Conservation (phyloP, 202 grass and related monocot species). For the Bolboschoenoplectus hybrid region DNA sequence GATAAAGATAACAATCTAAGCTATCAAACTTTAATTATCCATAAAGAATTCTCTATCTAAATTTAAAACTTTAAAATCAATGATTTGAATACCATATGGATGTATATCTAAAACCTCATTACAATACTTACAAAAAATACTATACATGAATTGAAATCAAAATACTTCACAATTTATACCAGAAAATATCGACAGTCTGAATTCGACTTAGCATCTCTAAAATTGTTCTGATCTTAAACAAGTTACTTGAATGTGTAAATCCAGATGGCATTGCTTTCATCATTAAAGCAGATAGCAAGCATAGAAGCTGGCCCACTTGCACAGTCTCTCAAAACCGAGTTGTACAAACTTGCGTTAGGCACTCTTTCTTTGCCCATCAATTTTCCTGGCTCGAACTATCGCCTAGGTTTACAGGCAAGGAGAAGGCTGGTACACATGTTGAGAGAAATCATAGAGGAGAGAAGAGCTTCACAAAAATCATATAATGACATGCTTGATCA, state of each 20-base stretch:
- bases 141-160: too few species aligned
- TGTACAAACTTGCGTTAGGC: constrained; percentile 47
- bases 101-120: too few species aligned
- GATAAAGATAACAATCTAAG: too few species aligned
- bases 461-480: constrained; percentile 35
- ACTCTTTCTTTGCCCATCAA: constrained; percentile 51
- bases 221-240: not conserved
- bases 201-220: not conserved
- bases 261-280: constrained; percentile 53
- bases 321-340: constrained; percentile 40
- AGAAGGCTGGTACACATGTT: constrained; percentile 43
- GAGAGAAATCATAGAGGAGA: constrained; percentile 43
- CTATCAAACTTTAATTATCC: too few species aligned
- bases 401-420: constrained; percentile 45
- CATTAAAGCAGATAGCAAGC: constrained; percentile 53
- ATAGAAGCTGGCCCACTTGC: constrained; percentile 44
- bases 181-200: not conserved
- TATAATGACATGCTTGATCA: constrained; percentile 49
- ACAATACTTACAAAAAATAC: too few species aligned
- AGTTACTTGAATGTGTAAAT: constrained; percentile 28
- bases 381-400: constrained; percentile 45
- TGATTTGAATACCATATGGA: too few species aligned
- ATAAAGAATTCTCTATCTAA: too few species aligned
- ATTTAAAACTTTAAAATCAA: too few species aligned
- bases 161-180: not conserved